Percentiles rank a stretch among this genome's conserved stretches.
Evolutionary conservation across 192 early-diverging fungal species (phyloP).

Genomic region (Backusella westeae): DNA sequence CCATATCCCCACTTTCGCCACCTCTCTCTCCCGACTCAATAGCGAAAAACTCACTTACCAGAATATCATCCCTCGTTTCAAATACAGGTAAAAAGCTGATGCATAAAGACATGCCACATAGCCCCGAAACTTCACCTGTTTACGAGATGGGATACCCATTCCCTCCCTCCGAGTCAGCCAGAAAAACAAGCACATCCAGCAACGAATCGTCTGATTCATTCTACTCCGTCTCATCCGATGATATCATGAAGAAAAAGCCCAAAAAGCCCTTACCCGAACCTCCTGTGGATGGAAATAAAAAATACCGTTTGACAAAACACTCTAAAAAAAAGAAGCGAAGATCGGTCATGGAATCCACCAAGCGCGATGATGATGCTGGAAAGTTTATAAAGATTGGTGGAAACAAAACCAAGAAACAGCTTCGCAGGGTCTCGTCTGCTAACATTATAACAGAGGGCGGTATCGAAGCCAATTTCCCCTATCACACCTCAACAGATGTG

Average conservation of each 20-base stretch:
- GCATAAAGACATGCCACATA: constrained; percentile 2
- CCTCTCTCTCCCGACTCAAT: neutral
- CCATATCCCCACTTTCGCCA: neutral
- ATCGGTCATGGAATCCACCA: constrained; percentile 15
- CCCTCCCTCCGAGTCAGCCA: neutral
- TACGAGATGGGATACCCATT: neutral
- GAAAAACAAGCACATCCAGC: constrained; percentile 10
- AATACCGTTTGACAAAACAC: neutral
- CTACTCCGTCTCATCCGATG: constrained; percentile 1
- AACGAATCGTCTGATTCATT: neutral
- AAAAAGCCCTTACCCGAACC: constrained; percentile 11
- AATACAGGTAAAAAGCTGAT: neutral
- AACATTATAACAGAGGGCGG: neutral
- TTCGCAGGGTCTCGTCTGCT: neutral
- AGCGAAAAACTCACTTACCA: neutral
- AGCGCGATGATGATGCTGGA: neutral
- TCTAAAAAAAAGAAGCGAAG: constrained; percentile 12
- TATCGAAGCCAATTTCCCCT: neutral
- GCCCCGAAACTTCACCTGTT: neutral
- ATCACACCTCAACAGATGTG: neutral
- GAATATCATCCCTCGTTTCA: neutral
- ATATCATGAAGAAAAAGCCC: neutral
- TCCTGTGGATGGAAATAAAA: neutral
- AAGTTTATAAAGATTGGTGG: constrained; percentile 17
- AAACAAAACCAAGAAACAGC: neutral